Evolutionary conservation across 2,329 filamentous ascomycete genomes (phyloP).

Genomic region (Talaromyces sp.): DNA sequence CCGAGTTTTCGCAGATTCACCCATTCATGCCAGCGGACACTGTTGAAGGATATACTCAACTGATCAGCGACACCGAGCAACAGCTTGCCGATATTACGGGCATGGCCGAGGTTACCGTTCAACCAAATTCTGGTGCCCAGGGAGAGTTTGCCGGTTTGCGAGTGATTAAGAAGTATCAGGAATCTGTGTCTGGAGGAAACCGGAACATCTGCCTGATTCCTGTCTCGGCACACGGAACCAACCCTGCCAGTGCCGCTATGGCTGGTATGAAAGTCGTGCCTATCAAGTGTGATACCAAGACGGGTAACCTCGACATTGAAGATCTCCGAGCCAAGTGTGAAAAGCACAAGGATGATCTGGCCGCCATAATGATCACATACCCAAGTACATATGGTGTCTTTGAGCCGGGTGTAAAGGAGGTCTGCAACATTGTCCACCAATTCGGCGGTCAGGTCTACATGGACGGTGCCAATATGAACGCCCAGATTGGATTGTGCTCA

Average conservation of each 20-base stretch:
- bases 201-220: conserved; percentile 92
- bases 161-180: conserved; percentile 78
- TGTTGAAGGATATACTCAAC: conserved; percentile 61
- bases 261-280: conserved; percentile 90
- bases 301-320: conserved; percentile 80
- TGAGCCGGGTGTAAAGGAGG: conserved; percentile 81
- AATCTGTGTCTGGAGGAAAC: conserved; percentile 57
- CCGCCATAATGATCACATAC: conserved; percentile 95
- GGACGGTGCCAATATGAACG: conserved; percentile 98
- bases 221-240: conserved; percentile 91
- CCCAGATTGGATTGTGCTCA: conserved; percentile 91
- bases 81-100: conserved; percentile 81
- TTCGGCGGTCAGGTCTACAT: conserved; percentile 95
- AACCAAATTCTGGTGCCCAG: conserved; percentile 94
- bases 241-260: conserved; percentile 93
- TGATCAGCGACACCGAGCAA: conserved; percentile 67
- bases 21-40: conserved; percentile 66
- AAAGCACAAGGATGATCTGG: conserved; percentile 78
- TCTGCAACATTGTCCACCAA: conserved; percentile 77
- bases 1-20: conserved; percentile 72
- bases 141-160: conserved; percentile 90
- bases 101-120: conserved; percentile 82
- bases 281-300: conserved; percentile 81
- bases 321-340: conserved; percentile 86
- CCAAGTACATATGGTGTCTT: conserved; percentile 94